Evolutionary conservation across 2,329 filamentous ascomycete genomes (phyloP), one percentile per base, ranked within the genome.

Genomic region (Colletotrichum aenigma): DNA sequence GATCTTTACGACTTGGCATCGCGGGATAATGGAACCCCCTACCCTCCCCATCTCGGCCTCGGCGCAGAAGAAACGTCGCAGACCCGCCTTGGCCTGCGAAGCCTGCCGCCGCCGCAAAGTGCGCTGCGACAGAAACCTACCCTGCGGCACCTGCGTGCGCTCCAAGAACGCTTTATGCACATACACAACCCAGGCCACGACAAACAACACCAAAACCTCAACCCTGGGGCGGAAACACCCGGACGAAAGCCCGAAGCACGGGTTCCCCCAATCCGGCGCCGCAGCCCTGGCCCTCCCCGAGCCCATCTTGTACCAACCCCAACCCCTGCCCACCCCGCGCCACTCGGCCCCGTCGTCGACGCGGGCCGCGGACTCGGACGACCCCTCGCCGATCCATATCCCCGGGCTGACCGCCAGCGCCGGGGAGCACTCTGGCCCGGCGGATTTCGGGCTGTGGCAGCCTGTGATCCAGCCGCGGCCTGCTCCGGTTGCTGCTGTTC

Each of bases 41-140:
- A n/a, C 24, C 32, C 48, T 28, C 10, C 18, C 74, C 38, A 12
- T 68, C 24, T 34, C 70, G 52, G 2, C 13, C n/a, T 48, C 43
- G 30, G 34, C 55, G 13, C 79, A 81, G 62, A 86, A 85, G 83
- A 86, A 85, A 74, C 81, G 85, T 12, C 82, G 85, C 67, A 82
- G 84, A 21, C 85, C 85, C 38, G 82, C 86, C 4, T 81, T 88
- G 36, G 91, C 91, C 2, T 93, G 91, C 80, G 84, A 87, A 77
- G 85, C 91, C 56, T 93, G 92, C 79, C 86, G 91, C 58, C 87
- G 84, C 71, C 89, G 91, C 55, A 94, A 93, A 81, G 89, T 93
- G 74, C 87, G 88, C 62, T 93, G 92, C 79, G 89, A 93, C 79
- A 89, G 90, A 65, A 88, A 88, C 74, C 82, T 84, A 8, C 92